Conservation (phyloP, 768 basidiomycete species). For the Zangia roseola region DNA sequence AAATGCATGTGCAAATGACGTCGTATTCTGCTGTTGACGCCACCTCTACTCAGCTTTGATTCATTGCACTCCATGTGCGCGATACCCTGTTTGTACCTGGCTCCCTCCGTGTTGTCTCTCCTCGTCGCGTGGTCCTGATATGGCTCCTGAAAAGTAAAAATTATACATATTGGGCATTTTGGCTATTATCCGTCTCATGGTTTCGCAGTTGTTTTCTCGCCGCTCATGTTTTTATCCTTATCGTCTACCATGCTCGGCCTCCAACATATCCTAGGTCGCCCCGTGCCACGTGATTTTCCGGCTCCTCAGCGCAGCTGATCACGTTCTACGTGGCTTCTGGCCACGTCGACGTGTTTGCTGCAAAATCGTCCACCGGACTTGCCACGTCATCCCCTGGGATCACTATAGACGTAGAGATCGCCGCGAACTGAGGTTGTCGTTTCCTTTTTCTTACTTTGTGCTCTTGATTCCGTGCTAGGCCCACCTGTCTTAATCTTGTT, state of each 20-base stretch:
- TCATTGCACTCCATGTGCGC: not conserved
- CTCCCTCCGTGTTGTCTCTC: not conserved
- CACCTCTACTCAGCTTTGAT: conserved; percentile 16
- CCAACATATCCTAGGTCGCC: conserved; percentile 35
- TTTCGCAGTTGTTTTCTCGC: conserved; percentile 7
- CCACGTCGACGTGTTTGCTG: conserved; percentile 3
- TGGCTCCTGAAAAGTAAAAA: conserved; percentile 33
- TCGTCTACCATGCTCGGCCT: conserved; percentile 24
- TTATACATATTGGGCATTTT: conserved; percentile 36
- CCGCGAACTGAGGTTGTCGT: conserved; percentile 4
- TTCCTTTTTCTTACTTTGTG: not conserved
- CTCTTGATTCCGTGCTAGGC: conserved; percentile 1
- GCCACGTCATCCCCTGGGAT: conserved; percentile 12
- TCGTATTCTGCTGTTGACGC: conserved; percentile 20
- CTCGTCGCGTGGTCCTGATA: not conserved
- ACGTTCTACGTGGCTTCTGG: not conserved
- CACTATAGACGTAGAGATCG: conserved; percentile 20
- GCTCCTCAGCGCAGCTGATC: conserved; percentile 11
- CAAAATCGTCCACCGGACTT: conserved; percentile 4
- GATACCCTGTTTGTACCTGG: conserved; percentile 14
- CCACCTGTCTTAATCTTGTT: conserved; percentile 23
- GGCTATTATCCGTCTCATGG: conserved; percentile 23
- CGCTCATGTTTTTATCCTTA: conserved; percentile 9
- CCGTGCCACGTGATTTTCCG: not conserved
- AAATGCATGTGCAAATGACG: conserved; percentile 28